Percentiles rank a stretch among this genome's conserved stretches.
These are phyloP conservation scores for Paraphoma chrysanthemicola DNA, from an alignment of 2,329 filamentous ascomycete species.

Conservation along the genomic window DNA sequence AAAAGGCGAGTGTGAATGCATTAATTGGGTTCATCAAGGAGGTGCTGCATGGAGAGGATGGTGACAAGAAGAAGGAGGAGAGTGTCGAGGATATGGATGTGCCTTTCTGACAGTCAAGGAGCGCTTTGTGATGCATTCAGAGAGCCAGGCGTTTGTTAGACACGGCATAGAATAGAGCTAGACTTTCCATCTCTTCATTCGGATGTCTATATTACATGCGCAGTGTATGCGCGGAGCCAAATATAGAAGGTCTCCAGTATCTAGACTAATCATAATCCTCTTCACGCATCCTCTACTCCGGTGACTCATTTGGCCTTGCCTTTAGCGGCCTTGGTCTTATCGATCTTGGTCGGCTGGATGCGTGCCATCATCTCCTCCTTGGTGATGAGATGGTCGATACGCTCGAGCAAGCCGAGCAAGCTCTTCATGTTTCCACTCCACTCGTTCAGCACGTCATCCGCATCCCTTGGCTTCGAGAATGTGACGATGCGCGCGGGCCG, in stretches of 20 bases:
- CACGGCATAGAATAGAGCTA: background rate
- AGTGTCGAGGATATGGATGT: slow-evolving; percentile 73
- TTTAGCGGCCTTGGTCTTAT: slow-evolving; percentile 49
- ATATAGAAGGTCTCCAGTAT: slow-evolving; percentile 30
- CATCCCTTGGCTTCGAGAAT: slow-evolving; percentile 93
- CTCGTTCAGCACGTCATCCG: slow-evolving; percentile 95
- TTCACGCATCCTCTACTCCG: slow-evolving; percentile 9
- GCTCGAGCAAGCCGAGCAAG: slow-evolving; percentile 80
- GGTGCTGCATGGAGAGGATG: slow-evolving; percentile 51
- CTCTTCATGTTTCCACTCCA: slow-evolving; percentile 99
- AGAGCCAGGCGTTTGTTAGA: slow-evolving; percentile 26
- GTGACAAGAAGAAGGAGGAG: slow-evolving; percentile 57
- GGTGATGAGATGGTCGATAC: slow-evolving; percentile 97
- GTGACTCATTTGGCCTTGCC: slow-evolving; percentile 39
- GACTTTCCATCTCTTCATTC: slow-evolving; percentile 11
- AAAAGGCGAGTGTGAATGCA: slow-evolving; percentile 80
- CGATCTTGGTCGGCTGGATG: slow-evolving; percentile 73
- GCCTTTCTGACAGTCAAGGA: slow-evolving; percentile 59
- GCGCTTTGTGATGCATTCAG: background rate
- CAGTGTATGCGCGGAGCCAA: slow-evolving; percentile 36
- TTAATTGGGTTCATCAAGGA: slow-evolving; percentile 74
- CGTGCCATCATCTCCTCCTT: slow-evolving; percentile 99
- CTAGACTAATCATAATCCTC: slow-evolving; percentile 41
- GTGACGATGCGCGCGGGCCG: slow-evolving; percentile 88
- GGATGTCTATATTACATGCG: slow-evolving; percentile 47